Conservation (phyloP, 768 basidiomycete genomes). For the Cyclocybe cylindracea region DNA sequence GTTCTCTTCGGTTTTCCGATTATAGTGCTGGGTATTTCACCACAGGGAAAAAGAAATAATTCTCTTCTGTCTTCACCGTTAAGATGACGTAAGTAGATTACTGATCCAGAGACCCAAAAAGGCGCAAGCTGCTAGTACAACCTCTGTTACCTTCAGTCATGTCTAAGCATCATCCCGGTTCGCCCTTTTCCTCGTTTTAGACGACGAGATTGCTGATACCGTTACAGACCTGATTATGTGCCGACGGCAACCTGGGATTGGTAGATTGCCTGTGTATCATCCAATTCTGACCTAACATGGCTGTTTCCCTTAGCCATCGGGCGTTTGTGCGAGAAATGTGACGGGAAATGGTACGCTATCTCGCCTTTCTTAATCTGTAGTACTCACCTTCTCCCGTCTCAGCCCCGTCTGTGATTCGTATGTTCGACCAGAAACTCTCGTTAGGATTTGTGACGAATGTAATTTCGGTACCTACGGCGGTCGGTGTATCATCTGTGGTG, state of each 20-base stretch:
- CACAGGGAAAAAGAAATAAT: no score
- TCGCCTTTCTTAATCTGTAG: neutral
- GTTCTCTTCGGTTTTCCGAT: no score
- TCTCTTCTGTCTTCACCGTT: no score
- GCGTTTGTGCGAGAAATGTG: constrained; percentile 97
- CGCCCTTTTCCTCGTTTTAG: constrained; percentile 1
- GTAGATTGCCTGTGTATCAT: constrained; percentile 36
- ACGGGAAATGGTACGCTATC: constrained; percentile 90
- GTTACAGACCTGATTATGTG: constrained; percentile 94
- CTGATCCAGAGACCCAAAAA: neutral
- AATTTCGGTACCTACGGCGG: constrained; percentile 99
- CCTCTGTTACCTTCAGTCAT: constrained; percentile 34
- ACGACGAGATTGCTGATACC: constrained; percentile 6
- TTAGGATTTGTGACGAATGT: constrained; percentile 98
- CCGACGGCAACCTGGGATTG: constrained; percentile 95
- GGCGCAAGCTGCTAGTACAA: neutral
- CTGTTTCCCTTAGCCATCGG: constrained; percentile 73
- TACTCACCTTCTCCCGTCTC: neutral
- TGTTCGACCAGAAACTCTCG: constrained; percentile 96
- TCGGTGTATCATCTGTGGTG: constrained; percentile 96
- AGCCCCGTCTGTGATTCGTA: constrained; percentile 99
- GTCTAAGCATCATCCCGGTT: constrained; percentile 93
- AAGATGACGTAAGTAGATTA: constrained; percentile 4
- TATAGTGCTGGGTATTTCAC: no score
- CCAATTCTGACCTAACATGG: neutral